Evolutionary conservation across 2,329 filamentous ascomycete genomes (phyloP), one percentile per base, ranked within the genome.

Genomic region (Huntiella savannae): DNA sequence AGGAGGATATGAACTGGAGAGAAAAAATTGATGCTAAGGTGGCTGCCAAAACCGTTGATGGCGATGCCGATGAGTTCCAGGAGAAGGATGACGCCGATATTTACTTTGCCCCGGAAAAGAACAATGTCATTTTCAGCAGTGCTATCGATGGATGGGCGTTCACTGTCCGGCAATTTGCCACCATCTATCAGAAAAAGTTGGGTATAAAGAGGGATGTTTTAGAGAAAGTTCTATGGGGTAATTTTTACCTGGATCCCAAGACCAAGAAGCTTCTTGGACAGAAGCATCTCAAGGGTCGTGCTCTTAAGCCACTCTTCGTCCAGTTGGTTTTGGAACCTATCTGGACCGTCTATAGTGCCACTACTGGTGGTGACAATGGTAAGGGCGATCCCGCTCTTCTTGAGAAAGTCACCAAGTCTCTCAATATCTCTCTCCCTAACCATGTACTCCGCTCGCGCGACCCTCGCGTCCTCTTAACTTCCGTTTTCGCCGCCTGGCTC

Each of bases 81-180:
- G 91, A 96, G 59, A 77, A 78, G 54, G 87, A 95, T 56, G 91
- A 98, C 56, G 87, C 96, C 59, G 87, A 95, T 59, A 78, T 98
- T 19, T 98, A 98, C 61, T 98, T 98, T 62, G 85, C 91, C 1
- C 91, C 91, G 0, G 91, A 98, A 58, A 93, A 88, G 62, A 95
- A 95, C 61, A 98, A 98, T 57, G 91, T 98, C 60, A 96, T 98
- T 52, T 98, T 98, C 60, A 86, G 85, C 65, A 96, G 88, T 59
- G 91, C 91, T 50, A 81, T 94, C 48, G 91, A 98, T 58, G 91
- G 91, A n/a, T 98, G 91, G 91, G 91, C 91, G 2, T 98, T 98
- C 56, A 98, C 91, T 0, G 79, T 94, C 43, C 76, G 86, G 43
- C 91, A 98, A 56, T 98, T 98, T 59, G 87, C 91, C 13, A 75